phyloP scores from a whole-genome alignment of 176 grass and related monocot species.

The Leersia perrieri region DNA sequence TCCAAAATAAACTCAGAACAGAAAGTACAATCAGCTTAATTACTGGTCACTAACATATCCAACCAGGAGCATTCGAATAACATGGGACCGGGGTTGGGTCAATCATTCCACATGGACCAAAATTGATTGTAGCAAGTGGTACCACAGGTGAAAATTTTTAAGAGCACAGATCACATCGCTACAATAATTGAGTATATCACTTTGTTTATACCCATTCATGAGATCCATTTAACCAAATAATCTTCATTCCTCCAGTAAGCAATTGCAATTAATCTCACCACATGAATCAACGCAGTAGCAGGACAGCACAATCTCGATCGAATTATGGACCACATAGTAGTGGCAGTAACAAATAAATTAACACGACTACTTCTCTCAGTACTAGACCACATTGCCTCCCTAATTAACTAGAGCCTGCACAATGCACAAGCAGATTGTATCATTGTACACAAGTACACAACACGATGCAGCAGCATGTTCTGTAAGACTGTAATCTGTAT shows the following conservation, averaged over 20 bases:
- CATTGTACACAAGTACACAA: too few species aligned
- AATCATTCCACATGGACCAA: slow-evolving; percentile 20
- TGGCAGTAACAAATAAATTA: not conserved
- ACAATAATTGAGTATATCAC: not conserved
- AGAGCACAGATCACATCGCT: not conserved
- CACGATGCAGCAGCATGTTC: slow-evolving; percentile 3
- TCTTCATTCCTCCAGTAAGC: not conserved
- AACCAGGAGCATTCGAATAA: not conserved
- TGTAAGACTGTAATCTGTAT: too few species aligned
- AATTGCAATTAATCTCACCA: not conserved
- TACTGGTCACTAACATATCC: not conserved
- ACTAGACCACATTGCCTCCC: slow-evolving; percentile 32
- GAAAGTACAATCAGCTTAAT: not conserved
- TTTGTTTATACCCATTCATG: slow-evolving; percentile 22
- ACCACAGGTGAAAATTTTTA: slow-evolving; percentile 8
- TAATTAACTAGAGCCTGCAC: not conserved
- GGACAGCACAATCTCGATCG: not conserved
- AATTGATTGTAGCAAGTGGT: slow-evolving; percentile 16
- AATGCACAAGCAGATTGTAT: slow-evolving; percentile 30
- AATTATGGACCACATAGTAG: not conserved
- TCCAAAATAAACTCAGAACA: not conserved
- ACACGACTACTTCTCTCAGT: slow-evolving; percentile 30
- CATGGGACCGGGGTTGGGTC: not conserved
- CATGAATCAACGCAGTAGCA: not conserved
- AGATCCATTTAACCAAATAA: not conserved